Evolutionary conservation across 345 rosid species (phyloP).

Genomic region (Anacardium occidentale): DNA sequence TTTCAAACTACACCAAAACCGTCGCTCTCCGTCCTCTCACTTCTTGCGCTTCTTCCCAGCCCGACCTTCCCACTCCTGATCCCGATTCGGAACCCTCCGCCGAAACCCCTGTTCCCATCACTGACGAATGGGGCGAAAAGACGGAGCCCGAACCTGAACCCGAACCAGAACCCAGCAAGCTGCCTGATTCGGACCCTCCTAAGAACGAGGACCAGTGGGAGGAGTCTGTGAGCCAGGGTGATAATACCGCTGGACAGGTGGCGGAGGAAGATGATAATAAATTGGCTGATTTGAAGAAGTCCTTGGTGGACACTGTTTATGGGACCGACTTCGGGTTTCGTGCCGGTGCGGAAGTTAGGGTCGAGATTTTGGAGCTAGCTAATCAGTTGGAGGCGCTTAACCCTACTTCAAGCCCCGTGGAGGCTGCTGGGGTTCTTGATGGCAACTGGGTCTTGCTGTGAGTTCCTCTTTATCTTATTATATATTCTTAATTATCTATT

Average conservation of each 20-base stretch:
- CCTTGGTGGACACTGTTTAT: constrained; percentile 77
- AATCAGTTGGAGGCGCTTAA: constrained; percentile 79
- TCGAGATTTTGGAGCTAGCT: constrained; percentile 83
- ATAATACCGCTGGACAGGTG: constrained; percentile 36
- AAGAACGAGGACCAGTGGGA: constrained; percentile 85
- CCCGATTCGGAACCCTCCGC: constrained; percentile 23
- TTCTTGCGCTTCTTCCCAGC: constrained; percentile 24
- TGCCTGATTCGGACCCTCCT: constrained; percentile 74
- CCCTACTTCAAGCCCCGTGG: constrained; percentile 70
- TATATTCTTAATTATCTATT: too few species aligned
- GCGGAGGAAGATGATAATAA: constrained; percentile 19
- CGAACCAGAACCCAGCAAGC: constrained; percentile 36
- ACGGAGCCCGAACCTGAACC: constrained; percentile 30
- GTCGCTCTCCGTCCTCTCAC: constrained; percentile 19
- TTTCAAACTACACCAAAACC: constrained; percentile 14
- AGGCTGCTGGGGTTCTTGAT: constrained; percentile 63
- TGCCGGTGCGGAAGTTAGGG: constrained; percentile 67
- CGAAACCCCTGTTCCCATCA: constrained; percentile 19
- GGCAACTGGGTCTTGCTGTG: constrained; percentile 94
- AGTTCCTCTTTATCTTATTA: constrained; percentile 26
- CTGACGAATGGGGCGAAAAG: constrained; percentile 93
- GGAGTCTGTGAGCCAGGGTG: constrained; percentile 29
- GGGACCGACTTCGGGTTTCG: constrained; percentile 80
- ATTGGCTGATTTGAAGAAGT: constrained; percentile 64
- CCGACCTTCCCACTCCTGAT: constrained; percentile 22